Conservation (phyloP, 148 eudicot species). For the Pharnaceum exiguum region DNA sequence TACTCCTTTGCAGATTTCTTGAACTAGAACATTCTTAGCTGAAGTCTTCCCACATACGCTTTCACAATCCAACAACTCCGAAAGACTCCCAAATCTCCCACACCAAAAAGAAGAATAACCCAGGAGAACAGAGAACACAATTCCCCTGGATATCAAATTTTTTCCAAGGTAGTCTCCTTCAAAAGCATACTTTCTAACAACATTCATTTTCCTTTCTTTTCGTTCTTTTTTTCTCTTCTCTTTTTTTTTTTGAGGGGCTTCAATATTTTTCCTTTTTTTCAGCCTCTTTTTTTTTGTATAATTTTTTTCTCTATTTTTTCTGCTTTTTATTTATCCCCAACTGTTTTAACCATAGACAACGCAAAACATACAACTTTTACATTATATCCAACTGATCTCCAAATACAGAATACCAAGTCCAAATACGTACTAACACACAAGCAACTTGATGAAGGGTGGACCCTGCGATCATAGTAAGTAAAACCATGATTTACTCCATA, state of each 20-base stretch:
- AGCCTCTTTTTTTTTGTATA: background rate
- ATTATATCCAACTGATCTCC: slow-evolving; percentile 40
- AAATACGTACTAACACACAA: slow-evolving; percentile 44
- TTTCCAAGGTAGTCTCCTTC: slow-evolving; percentile 18
- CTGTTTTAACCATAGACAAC: slow-evolving; percentile 4
- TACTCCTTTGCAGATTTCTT: slow-evolving; percentile 7
- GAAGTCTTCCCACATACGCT: slow-evolving; percentile 1
- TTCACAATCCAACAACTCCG: slow-evolving; percentile 5
- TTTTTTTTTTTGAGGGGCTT: slow-evolving; percentile 20
- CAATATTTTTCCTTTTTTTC: slow-evolving; percentile 6
- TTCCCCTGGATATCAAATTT: background rate
- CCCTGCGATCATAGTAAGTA: slow-evolving; percentile 78
- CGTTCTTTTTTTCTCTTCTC: background rate
- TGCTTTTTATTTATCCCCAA: slow-evolving; percentile 5
- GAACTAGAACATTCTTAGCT: slow-evolving; percentile 6
- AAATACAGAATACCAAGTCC: slow-evolving; percentile 33
- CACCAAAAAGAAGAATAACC: background rate
- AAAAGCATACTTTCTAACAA: slow-evolving; percentile 2
- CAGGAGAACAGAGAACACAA: background rate
- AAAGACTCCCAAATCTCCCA: slow-evolving; percentile 11
- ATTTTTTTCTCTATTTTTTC: slow-evolving; percentile 6
- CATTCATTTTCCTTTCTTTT: slow-evolving; percentile 6
- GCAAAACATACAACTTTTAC: background rate
- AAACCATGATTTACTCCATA: slow-evolving; percentile 34
- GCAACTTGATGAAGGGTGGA: slow-evolving; percentile 34